Evolutionary conservation across 352 stramenopile species (phyloP), one percentile per base, ranked within the genome.

Genomic region (Phytophthora capsici): DNA sequence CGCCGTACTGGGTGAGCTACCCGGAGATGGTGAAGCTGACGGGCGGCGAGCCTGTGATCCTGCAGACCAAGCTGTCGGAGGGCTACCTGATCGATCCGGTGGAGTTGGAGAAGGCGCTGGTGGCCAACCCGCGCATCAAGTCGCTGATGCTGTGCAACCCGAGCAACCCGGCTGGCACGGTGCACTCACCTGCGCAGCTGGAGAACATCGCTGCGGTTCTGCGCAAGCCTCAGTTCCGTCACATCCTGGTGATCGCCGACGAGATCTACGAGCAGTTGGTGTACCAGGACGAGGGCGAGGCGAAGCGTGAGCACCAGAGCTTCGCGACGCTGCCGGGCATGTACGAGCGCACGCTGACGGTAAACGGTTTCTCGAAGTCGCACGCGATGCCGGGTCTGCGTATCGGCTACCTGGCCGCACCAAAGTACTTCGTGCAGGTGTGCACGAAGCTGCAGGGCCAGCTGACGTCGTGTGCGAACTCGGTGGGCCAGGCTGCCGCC

Each of bases 331-430:
- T 93, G 17, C 82, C 83, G 1, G 82, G 66, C 43, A 97, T 99
- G 89, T 96, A 91, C 67, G 67, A 91, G 43, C 81, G 95, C 19
- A 99, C 95, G 40, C 77, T 98, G 32, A 90, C 96, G 17, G 73
- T 99, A 25, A 99, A 99, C 69, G 96, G 97, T 2, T 99, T 99
- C 63, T 98, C 90, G 49, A 99, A 99, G 83, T 92, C 89, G 26
- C 91, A 98, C 69, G 96, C 96, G 30, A 99, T 99, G 97, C 98
- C 96, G 4, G 97, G 97, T 28, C 93, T 98, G 32, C 80, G 96
- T 54, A 82, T 99, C 28, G 97, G 96, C 20, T 98, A 98, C 80
- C 59, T 98, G 45, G 95, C 87, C n/a, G 82, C 76, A 0, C 82
- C 86, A 2, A 82, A 98, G 79, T 96, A 92, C 71, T 88, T 98